Evolutionary conservation across 495 filamentous ascomycete species (phyloP).

Genomic region (Amphirosellinia nigrospora): DNA sequence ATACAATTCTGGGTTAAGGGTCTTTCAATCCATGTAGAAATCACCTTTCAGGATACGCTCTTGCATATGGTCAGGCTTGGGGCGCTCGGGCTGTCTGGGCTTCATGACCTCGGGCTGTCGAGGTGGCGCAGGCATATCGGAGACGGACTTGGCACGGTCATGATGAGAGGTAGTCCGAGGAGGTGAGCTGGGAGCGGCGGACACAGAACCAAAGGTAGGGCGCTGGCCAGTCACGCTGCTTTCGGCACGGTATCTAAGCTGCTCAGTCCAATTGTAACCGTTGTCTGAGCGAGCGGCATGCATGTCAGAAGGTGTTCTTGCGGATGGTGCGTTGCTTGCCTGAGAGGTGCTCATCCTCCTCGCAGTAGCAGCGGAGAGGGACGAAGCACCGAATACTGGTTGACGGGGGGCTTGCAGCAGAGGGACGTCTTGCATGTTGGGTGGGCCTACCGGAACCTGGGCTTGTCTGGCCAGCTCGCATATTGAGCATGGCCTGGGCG

Average conservation of each 20-base stretch:
- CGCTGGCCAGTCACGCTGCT: conserved; percentile 71
- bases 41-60: conserved; percentile 97
- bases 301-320: conserved; percentile 67
- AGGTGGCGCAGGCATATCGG: conserved; percentile 71
- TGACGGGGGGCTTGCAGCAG: conserved; percentile 28
- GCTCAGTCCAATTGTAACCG: conserved; percentile 93
- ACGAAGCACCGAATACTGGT: conserved; percentile 30
- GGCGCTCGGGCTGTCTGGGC: conserved; percentile 59
- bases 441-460: conserved; percentile 58
- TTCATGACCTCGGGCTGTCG: conserved; percentile 48
- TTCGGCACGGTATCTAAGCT: conserved; percentile 86
- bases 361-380: conserved; percentile 31
- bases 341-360: conserved; percentile 48
- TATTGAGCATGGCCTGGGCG: conserved; percentile 74
- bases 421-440: conserved; percentile 32
- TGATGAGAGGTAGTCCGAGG: conserved; percentile 47
- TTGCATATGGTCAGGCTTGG: conserved; percentile 87
- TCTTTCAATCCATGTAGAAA: conserved; percentile 94
- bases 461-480: conserved; percentile 48
- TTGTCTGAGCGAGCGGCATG: conserved; percentile 71
- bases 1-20: background rate
- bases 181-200: conserved; percentile 45
- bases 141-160: conserved; percentile 71
- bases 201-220: conserved; percentile 49
- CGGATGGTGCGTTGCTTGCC: conserved; percentile 59